These are phyloP conservation scores for Nemania sp. DNA, from an alignment of 2,329 filamentous ascomycete genomes.

Conservation along the genomic window DNA sequence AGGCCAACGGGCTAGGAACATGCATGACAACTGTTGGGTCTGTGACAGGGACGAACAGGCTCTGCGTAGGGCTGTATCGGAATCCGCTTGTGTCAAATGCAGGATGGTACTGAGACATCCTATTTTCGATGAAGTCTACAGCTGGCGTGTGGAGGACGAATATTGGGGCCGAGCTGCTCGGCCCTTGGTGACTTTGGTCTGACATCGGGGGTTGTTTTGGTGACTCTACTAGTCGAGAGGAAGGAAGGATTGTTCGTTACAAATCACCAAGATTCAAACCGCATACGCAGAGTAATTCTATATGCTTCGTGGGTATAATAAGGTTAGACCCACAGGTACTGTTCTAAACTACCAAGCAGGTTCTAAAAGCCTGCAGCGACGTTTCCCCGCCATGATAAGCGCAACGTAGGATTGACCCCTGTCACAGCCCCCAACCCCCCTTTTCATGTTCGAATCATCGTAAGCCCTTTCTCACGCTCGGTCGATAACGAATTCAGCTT, in stretches of 20 bases:
- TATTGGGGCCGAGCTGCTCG: not conserved
- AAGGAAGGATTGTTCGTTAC: not conserved
- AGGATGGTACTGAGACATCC: slow-evolving; percentile 18
- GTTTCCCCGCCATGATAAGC: too few relatives aligned
- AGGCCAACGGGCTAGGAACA: not conserved
- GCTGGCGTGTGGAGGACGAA: slow-evolving; percentile 21
- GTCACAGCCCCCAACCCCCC: not conserved
- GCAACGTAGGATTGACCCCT: slow-evolving; percentile 1
- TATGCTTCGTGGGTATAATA: too few relatives aligned
- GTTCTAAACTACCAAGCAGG: not conserved
- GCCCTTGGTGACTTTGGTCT: not conserved
- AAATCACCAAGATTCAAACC: too few relatives aligned
- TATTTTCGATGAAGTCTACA: slow-evolving; percentile 28
- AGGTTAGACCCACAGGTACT: too few relatives aligned
- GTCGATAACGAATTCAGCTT: not conserved
- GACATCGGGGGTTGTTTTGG: not conserved
- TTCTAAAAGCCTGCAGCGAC: not conserved
- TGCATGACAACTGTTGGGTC: not conserved
- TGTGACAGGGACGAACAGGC: slow-evolving; percentile 14
- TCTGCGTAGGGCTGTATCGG: slow-evolving; percentile 26
- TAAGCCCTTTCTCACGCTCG: not conserved
- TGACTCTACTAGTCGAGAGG: not conserved
- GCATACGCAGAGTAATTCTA: too few relatives aligned
- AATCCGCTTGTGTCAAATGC: slow-evolving; percentile 19
- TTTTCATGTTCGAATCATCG: not conserved